phyloP scores from a whole-genome alignment of 2,329 filamentous ascomycete species.

The Stachybotrys echinatus region DNA sequence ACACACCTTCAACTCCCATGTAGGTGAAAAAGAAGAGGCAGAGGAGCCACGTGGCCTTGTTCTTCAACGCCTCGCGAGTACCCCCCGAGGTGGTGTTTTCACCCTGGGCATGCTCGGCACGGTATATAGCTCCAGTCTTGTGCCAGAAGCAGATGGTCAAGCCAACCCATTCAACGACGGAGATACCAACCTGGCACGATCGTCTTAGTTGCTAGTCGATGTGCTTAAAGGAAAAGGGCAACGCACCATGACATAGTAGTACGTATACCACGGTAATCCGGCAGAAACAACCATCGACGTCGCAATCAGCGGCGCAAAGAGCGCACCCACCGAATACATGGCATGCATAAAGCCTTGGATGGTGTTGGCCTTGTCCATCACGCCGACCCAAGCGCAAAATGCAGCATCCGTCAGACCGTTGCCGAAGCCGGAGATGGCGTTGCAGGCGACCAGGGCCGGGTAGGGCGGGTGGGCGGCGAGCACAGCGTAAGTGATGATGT shows the following conservation, averaged over 20 bases:
- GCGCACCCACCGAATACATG: slow-evolving; percentile 60
- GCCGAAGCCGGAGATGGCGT: slow-evolving; percentile 60
- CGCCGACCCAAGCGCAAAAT: slow-evolving; percentile 49
- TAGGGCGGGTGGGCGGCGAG: slow-evolving; percentile 59
- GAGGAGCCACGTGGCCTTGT: slow-evolving; percentile 58
- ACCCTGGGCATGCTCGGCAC: slow-evolving; percentile 26
- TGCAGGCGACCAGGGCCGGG: slow-evolving; percentile 56
- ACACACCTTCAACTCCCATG: slow-evolving; percentile 61
- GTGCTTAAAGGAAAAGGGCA: no score
- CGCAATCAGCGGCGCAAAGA: slow-evolving; percentile 58
- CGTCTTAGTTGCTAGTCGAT: background rate
- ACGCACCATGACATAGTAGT: slow-evolving; percentile 66
- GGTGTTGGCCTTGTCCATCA: slow-evolving; percentile 63
- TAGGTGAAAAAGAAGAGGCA: slow-evolving; percentile 67
- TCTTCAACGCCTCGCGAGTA: slow-evolving; percentile 32
- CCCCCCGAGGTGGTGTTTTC: slow-evolving; percentile 20
- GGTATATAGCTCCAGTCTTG: slow-evolving; percentile 50
- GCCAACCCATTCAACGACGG: slow-evolving; percentile 49
- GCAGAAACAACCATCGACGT: slow-evolving; percentile 61
- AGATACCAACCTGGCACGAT: slow-evolving; percentile 31
- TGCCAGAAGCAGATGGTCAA: slow-evolving; percentile 53
- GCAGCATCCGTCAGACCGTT: slow-evolving; percentile 56
- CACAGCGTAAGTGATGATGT: slow-evolving; percentile 56
- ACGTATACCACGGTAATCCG: slow-evolving; percentile 57
- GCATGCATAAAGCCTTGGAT: slow-evolving; percentile 62